phyloP scores from a whole-genome alignment of 2,329 filamentous ascomycete species.

The Alternaria atra region DNA sequence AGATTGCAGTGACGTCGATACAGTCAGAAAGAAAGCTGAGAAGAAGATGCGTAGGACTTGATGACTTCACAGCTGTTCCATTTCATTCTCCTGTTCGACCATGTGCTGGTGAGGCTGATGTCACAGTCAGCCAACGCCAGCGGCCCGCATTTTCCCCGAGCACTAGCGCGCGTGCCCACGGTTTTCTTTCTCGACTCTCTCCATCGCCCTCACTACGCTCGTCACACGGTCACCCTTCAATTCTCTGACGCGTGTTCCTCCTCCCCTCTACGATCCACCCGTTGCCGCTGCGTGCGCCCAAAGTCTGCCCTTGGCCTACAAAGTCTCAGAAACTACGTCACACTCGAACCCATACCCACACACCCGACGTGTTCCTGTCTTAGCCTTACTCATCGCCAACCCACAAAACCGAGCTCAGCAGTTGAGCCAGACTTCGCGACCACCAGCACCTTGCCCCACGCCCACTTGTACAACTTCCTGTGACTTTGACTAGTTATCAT shows the following conservation, averaged over 20 bases:
- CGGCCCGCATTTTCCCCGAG: conserved; percentile 34
- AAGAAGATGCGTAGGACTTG: background rate
- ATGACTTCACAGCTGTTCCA: background rate
- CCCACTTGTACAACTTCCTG: conserved; percentile 58
- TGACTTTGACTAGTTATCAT: conserved; percentile 96
- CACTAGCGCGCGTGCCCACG: conserved; percentile 31
- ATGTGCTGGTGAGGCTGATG: conserved; percentile 15
- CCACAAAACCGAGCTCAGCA: conserved; percentile 25
- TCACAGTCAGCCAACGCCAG: conserved; percentile 18
- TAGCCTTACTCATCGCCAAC: conserved; percentile 43
- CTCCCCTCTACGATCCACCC: conserved; percentile 24
- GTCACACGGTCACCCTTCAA: conserved; percentile 37
- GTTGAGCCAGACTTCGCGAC: conserved; percentile 43
- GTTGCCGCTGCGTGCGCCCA: conserved; percentile 45
- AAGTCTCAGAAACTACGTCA: conserved; percentile 41
- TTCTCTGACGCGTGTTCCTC: conserved; percentile 29
- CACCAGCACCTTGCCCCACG: conserved; percentile 42
- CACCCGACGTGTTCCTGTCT: conserved; percentile 41
- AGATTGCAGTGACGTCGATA: background rate
- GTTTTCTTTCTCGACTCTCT: conserved; percentile 30
- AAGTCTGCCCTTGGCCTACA: conserved; percentile 37
- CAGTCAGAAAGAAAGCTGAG: background rate
- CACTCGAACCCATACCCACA: conserved; percentile 24
- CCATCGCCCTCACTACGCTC: conserved; percentile 21
- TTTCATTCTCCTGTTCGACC: background rate